Evolutionary conservation across 2,329 filamentous ascomycete species (phyloP).

Genomic region (Dichotomopilus funicola): DNA sequence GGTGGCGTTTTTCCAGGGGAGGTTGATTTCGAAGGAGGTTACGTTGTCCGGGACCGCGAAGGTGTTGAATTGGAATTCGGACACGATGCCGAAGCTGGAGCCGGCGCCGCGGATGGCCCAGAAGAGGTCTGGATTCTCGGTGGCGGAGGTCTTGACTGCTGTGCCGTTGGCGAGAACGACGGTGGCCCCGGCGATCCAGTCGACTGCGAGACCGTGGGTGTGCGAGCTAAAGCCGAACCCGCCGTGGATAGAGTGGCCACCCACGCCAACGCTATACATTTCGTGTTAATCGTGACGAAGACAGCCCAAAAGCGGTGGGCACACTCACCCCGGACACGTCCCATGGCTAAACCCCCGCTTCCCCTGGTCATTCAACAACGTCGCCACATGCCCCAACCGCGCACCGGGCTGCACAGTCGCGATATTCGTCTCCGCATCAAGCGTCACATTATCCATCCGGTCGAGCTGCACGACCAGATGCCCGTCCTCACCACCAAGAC

Average conservation of each 20-base stretch:
- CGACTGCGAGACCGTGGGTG: slow-evolving; percentile 30
- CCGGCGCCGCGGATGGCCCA: slow-evolving; percentile 39
- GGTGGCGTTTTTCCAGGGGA: slow-evolving; percentile 22
- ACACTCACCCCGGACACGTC: slow-evolving; percentile 43
- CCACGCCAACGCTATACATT: slow-evolving; percentile 32
- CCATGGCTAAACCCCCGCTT: slow-evolving; percentile 42
- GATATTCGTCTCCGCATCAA: slow-evolving; percentile 35
- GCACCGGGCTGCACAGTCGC: slow-evolving; percentile 46
- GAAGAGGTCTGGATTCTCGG: slow-evolving; percentile 35
- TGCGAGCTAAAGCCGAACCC: slow-evolving; percentile 36
- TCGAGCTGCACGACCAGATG: slow-evolving; percentile 44
- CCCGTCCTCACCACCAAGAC: slow-evolving; percentile 43
- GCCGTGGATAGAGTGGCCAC: slow-evolving; percentile 36
- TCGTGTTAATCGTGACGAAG: neutral
- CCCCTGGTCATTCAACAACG: slow-evolving; percentile 33
- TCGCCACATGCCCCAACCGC: slow-evolving; percentile 42
- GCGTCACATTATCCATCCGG: slow-evolving; percentile 36
- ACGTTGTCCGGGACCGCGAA: slow-evolving; percentile 31
- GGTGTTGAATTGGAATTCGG: slow-evolving; percentile 35
- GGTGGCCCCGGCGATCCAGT: slow-evolving; percentile 31
- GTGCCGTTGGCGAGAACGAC: slow-evolving; percentile 34
- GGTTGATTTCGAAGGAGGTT: slow-evolving; percentile 26
- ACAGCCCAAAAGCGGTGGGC: neutral
- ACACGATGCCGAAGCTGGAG: slow-evolving; percentile 37
- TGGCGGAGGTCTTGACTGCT: slow-evolving; percentile 28